phyloP scores from a whole-genome alignment of 768 basidiomycete genomes.

The Cyathus striatus region DNA sequence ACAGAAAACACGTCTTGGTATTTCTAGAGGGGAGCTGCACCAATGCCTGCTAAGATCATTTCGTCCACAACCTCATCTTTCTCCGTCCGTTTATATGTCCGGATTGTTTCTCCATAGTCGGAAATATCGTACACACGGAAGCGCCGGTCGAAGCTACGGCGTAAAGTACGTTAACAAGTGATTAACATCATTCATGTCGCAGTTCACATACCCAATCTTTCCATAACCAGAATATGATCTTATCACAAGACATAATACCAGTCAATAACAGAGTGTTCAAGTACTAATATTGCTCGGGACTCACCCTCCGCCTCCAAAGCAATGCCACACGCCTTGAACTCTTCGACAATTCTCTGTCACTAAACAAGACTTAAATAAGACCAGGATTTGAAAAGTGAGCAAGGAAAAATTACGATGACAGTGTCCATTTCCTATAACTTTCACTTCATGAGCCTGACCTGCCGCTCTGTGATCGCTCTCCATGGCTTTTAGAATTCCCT shows the following conservation, averaged over 20 bases:
- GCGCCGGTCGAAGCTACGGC: conserved; percentile 75
- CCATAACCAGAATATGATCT: conserved; percentile 84
- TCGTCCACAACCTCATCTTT: conserved; percentile 62
- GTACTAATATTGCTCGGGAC: conserved; percentile 21
- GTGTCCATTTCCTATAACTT: conserved; percentile 88
- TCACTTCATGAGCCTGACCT: conserved; percentile 60
- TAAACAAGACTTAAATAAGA: conserved; percentile 18
- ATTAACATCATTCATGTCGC: background rate
- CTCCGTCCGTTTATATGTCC: conserved; percentile 81
- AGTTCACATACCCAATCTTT: conserved; percentile 56
- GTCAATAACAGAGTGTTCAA: background rate
- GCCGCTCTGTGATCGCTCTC: conserved; percentile 62
- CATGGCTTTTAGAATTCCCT: conserved; percentile 65
- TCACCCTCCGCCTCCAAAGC: conserved; percentile 84
- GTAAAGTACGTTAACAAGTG: conserved; percentile 5
- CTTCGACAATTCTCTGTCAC: conserved; percentile 89
- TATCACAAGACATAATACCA: background rate
- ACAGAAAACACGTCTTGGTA: background rate
- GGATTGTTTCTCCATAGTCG: conserved; percentile 88
- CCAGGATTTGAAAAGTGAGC: background rate
- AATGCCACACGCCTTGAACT: conserved; percentile 83
- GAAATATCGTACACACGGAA: conserved; percentile 87
- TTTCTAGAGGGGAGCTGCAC: conserved; percentile 24
- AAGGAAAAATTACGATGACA: conserved; percentile 58
- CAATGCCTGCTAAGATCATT: conserved; percentile 55